phyloP scores from a whole-genome alignment of 2,329 filamentous ascomycete species.

The Epicoccum sorghinum region DNA sequence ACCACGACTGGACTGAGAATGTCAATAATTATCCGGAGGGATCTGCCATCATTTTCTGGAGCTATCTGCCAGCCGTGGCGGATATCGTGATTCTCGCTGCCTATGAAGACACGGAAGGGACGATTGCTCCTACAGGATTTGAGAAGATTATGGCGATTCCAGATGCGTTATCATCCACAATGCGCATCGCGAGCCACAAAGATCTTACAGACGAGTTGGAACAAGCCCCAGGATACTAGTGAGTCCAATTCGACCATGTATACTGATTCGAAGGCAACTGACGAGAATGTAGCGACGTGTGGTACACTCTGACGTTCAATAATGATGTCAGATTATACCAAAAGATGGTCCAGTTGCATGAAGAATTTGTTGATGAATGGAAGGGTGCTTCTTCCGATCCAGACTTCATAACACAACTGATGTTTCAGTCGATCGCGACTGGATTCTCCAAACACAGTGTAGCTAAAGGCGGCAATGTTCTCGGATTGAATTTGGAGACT shows the following conservation, averaged over 20 bases:
- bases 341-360: conserved; percentile 28
- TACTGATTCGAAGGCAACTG: background rate
- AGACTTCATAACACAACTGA: conserved; percentile 34
- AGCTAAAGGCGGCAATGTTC: conserved; percentile 33
- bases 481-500: conserved; percentile 27
- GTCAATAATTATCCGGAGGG: conserved; percentile 31
- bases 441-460: conserved; percentile 24
- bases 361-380: conserved; percentile 27
- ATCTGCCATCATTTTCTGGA: conserved; percentile 33
- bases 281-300: conserved; percentile 23
- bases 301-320: conserved; percentile 34
- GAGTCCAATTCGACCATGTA: background rate
- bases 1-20: conserved; percentile 31
- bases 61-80: conserved; percentile 19
- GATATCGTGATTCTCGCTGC: conserved; percentile 30
- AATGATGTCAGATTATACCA: conserved; percentile 25
- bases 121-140: conserved; percentile 25
- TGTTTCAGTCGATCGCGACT: conserved; percentile 31
- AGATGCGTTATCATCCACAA: conserved; percentile 18
- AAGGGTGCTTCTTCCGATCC: conserved; percentile 16
- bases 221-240: conserved; percentile 33
- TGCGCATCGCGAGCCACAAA: conserved; percentile 31
- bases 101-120: conserved; percentile 27
- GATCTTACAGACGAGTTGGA: conserved; percentile 32
- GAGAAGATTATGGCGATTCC: conserved; percentile 31